A percentile compares a stretch with the other conserved stretches of the same genome.
Conservation (phyloP, 495 filamentous ascomycete species). For the Xylaria bambusicola region DNA sequence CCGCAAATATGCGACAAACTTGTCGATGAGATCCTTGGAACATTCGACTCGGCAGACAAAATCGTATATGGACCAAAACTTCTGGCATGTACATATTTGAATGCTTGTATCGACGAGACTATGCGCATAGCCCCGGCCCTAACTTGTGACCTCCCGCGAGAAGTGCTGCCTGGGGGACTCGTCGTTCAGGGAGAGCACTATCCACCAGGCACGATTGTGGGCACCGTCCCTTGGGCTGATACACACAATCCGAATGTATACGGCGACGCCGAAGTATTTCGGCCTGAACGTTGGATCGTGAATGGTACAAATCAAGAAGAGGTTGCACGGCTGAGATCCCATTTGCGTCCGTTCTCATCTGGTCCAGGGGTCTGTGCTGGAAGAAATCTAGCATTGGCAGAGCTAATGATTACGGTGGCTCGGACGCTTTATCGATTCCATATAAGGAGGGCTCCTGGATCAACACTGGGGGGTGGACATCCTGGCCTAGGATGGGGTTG, state of each 20-base stretch:
- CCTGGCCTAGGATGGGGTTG: slow-evolving; percentile 6
- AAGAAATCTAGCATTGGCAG: slow-evolving; percentile 33
- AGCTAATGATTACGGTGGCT: slow-evolving; percentile 30
- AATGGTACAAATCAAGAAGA: slow-evolving; percentile 16
- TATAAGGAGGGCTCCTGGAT: slow-evolving; percentile 12
- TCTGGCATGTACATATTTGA: slow-evolving; percentile 52
- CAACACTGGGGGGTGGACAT: slow-evolving; percentile 16
- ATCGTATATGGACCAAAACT: slow-evolving; percentile 41
- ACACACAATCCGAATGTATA: slow-evolving; percentile 52
- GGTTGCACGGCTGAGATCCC: slow-evolving; percentile 5
- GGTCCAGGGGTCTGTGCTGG: slow-evolving; percentile 34
- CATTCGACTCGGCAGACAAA: slow-evolving; percentile 46
- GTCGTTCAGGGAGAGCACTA: slow-evolving; percentile 53
- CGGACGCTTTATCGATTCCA: slow-evolving; percentile 19
- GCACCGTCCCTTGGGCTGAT: slow-evolving; percentile 56
- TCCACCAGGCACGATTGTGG: slow-evolving; percentile 55
- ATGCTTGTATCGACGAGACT: slow-evolving; percentile 65
- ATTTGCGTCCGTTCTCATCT: slow-evolving; percentile 25
- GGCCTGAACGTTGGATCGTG: slow-evolving; percentile 53
- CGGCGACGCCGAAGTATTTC: slow-evolving; percentile 40
- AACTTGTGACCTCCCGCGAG: slow-evolving; percentile 55
- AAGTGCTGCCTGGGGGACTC: slow-evolving; percentile 56
- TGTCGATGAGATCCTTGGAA: slow-evolving; percentile 44
- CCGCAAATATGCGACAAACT: slow-evolving; percentile 41
- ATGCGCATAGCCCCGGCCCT: slow-evolving; percentile 61